phyloP scores from a whole-genome alignment of 176 grass and related monocot genomes.

The Lolium multiflorum region DNA sequence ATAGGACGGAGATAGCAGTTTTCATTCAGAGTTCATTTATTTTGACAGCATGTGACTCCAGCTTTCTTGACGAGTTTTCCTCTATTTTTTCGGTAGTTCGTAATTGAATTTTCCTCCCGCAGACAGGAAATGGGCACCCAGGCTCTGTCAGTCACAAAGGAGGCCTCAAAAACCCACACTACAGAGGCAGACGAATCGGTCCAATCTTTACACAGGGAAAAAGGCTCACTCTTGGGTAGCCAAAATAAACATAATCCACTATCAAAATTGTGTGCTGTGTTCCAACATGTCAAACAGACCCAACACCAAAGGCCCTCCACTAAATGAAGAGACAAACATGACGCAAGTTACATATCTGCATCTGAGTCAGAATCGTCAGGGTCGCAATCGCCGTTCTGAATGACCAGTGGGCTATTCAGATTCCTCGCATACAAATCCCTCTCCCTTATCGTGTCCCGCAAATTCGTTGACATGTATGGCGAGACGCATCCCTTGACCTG shows the following conservation, averaged over 20 bases:
- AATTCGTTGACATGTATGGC: constrained; percentile 10
- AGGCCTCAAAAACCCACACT: neutral
- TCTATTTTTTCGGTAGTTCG: too few relatives aligned
- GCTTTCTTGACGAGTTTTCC: too few relatives aligned
- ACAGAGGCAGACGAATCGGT: neutral
- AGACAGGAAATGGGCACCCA: too few relatives aligned
- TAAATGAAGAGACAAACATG: neutral
- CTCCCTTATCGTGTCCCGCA: neutral
- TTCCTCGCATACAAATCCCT: constrained; percentile 14
- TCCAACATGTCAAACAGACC: neutral
- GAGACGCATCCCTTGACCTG: constrained; percentile 21
- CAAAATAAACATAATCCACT: neutral
- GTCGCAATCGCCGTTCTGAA: neutral
- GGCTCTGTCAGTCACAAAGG: too few relatives aligned
- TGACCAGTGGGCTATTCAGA: neutral
- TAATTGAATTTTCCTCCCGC: too few relatives aligned
- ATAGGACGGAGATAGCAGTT: too few relatives aligned
- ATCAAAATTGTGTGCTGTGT: neutral
- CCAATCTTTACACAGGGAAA: neutral
- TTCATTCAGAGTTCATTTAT: too few relatives aligned
- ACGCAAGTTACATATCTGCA: neutral
- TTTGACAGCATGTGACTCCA: too few relatives aligned
- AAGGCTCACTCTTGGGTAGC: neutral
- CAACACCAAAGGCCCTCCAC: neutral
- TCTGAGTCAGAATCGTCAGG: neutral